A percentile compares a stretch with the other conserved stretches of the same genome.
These are phyloP conservation scores for Kodamaea neixiangensis DNA, from an alignment of 805 yeast species.

Conservation along the genomic window DNA sequence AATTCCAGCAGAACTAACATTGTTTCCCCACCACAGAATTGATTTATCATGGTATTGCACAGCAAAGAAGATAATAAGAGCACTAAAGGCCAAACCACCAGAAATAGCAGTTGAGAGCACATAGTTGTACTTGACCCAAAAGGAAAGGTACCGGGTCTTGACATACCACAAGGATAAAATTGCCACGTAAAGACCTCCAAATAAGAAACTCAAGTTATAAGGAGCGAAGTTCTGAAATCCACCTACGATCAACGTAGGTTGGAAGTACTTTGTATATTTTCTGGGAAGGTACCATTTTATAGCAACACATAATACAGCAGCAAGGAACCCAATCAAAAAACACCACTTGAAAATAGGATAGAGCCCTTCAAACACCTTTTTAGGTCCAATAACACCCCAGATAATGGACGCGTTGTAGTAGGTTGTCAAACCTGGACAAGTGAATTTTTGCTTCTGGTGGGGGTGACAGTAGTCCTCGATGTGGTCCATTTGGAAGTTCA, in stretches of 20 bases:
- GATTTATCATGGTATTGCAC: slow-evolving; percentile 33
- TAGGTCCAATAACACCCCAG: slow-evolving; percentile 58
- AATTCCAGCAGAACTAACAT: slow-evolving; percentile 31
- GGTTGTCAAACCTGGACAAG: slow-evolving; percentile 29
- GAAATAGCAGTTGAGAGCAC: slow-evolving; percentile 31
- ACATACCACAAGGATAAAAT: slow-evolving; percentile 30
- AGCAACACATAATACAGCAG: slow-evolving; percentile 22
- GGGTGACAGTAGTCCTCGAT: slow-evolving; percentile 23
- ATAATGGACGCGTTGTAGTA: slow-evolving; percentile 58
- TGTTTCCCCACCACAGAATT: slow-evolving; percentile 34
- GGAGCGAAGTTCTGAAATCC: slow-evolving; percentile 35
- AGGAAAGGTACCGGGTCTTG: slow-evolving; percentile 26
- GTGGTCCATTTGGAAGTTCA: slow-evolving; percentile 20
- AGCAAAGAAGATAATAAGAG: slow-evolving; percentile 38
- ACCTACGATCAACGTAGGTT: slow-evolving; percentile 36
- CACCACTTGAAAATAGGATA: slow-evolving; percentile 36
- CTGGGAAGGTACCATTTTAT: slow-evolving; percentile 19
- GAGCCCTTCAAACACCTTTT: slow-evolving; percentile 33
- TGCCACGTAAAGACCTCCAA: slow-evolving; percentile 30
- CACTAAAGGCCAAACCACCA: slow-evolving; percentile 37
- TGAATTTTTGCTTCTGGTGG: slow-evolving; percentile 23
- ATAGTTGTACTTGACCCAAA: slow-evolving; percentile 41
- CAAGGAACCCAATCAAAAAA: slow-evolving; percentile 34
- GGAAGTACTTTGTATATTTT: slow-evolving; percentile 28
- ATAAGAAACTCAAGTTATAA: slow-evolving; percentile 32